Base-by-base conservation (phyloP, 768 basidiomycete genomes). In the Termitomyces sp. region DNA sequence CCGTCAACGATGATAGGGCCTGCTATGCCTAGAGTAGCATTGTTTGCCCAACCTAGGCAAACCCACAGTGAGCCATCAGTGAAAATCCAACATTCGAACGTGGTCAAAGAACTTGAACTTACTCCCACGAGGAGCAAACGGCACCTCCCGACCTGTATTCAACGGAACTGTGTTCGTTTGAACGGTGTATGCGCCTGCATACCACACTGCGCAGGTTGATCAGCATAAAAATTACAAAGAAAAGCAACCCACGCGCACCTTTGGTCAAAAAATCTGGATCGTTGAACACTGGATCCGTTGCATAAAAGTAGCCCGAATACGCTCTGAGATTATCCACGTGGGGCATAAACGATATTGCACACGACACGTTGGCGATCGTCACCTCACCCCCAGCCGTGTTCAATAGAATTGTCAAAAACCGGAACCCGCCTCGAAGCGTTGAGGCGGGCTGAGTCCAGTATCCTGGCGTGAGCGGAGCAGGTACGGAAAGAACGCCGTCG, bases 1-100 rank as follows among this genome's bases (percentile, higher is more conserved):
- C 76, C 77, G 57, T 84, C 82, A 3, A 84, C 80, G 49, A 84
- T 81, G 41, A 83, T 83, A 5, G 83, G 81, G 0, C 81, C 81
- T 5, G 77, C 79, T 10, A 82, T 71, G 3, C 82, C 82, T 2
- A 82, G 68, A 0, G 70, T 76, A 5, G 79, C 81, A 54, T 81
- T 77, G 60, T 83, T 82, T 24, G 70, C 71, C 81, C 82, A 84
- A 22, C 71, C 80, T 77, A 53, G 22, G 15, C 7, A 5, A 26
- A 22, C 47, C 30, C 12, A 21, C 28, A 24, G 9, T 49, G 41
- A 41, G 46, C 24, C 53, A 52, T 22, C 8, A 34, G 3, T 32
- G 30, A 9, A 32, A 32, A 32, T 34, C 14, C 34, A 14, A 34
- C 3, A 34, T 5, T 14, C 12, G 2, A 2, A 34, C 34, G 30